Percentiles rank a stretch among this genome's conserved stretches.
Conservation (phyloP, 768 basidiomycete species). For the Amanita subjunquillea region DNA sequence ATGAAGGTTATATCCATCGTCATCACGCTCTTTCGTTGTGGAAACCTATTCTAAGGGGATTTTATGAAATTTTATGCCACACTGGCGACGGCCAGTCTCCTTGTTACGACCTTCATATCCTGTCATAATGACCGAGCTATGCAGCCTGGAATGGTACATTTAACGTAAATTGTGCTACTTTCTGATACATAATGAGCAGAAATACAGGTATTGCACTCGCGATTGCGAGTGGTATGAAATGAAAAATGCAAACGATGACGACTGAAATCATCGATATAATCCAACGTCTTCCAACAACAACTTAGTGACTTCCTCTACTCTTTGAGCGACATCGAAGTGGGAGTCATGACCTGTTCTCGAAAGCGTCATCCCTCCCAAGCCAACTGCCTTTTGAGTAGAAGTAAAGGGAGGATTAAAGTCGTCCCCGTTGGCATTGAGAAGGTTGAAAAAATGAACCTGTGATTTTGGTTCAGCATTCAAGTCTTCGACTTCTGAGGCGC, state of each 20-base stretch:
- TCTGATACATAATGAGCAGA: background rate
- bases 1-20: constrained; percentile 17
- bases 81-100: background rate
- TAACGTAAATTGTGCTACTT: constrained; percentile 2
- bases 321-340: constrained; percentile 47
- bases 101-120: background rate
- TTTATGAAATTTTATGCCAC: background rate
- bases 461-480: background rate
- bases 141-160: background rate
- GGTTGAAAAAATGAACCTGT: background rate
- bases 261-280: constrained; percentile 23
- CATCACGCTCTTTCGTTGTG: background rate
- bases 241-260: background rate
- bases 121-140: background rate
- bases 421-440: constrained; percentile 9
- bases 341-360: constrained; percentile 37
- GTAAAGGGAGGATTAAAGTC: constrained; percentile 21
- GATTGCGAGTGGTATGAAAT: background rate
- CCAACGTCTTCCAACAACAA: constrained; percentile 48
- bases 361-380: background rate
- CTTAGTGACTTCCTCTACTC: constrained; percentile 41
- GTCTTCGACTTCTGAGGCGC: background rate
- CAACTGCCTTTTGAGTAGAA: constrained; percentile 19
- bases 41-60: background rate
- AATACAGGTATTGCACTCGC: background rate